Conservation (phyloP, 2,329 filamentous ascomycete species). For the Claviceps arundinis region DNA sequence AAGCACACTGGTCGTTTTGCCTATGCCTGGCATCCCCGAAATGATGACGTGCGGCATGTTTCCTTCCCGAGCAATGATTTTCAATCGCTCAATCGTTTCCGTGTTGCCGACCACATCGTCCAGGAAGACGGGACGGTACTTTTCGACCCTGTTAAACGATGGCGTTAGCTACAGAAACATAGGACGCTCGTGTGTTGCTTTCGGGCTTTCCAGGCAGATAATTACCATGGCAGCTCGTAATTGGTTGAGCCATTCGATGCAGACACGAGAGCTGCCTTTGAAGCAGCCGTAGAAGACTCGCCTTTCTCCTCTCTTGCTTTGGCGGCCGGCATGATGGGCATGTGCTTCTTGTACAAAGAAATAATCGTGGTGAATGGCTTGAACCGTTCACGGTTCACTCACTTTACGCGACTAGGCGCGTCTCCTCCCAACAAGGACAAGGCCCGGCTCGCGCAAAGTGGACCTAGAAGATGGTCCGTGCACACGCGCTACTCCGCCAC, state of each 20-base stretch:
- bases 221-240: conserved; percentile 70
- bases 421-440: conserved; percentile 6
- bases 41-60: conserved; percentile 99
- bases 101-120: conserved; percentile 97
- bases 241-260: conserved; percentile 36
- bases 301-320: conserved; percentile 36
- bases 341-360: conserved; percentile 2
- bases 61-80: conserved; percentile 95
- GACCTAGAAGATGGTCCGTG: conserved; percentile 14
- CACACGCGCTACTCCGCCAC: conserved; percentile 13
- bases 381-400: conserved; percentile 4
- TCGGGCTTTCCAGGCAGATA: not conserved
- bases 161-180: not conserved
- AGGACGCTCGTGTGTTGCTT: no score
- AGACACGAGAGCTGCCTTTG: conserved; percentile 40
- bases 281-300: conserved; percentile 47
- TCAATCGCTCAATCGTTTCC: conserved; percentile 91
- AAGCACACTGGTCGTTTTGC: conserved; percentile 91
- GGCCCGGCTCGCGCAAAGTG: not conserved
- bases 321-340: conserved; percentile 36
- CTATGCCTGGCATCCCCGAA: conserved; percentile 97
- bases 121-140: conserved; percentile 87
- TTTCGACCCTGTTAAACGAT: conserved; percentile 65
- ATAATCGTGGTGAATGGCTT: conserved; percentile 8
- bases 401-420: conserved; percentile 28